Evolutionary conservation across 2,329 filamentous ascomycete species (phyloP), one percentile per base, ranked within the genome.

Genomic region (Scortechinia acanthostroma): DNA sequence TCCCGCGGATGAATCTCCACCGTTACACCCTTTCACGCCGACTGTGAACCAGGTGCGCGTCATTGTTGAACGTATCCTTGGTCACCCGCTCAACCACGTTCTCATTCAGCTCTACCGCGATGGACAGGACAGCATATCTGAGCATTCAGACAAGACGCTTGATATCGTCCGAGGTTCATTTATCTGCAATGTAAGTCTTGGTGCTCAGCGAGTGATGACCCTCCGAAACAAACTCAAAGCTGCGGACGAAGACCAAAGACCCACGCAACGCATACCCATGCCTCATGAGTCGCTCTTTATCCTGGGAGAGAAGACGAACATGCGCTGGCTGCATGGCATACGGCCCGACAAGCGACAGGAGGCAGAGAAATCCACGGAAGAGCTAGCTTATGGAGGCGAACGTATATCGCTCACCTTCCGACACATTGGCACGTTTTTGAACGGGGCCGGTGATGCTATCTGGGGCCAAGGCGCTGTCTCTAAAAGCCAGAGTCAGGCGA

Each of bases 131-230:
- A 76, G 74, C 52, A 86, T 86, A 46, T 82, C 77, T 0, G 81
- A 86, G 53, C 81, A 86, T 55, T 80, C 77, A 0, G 81, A 86
- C 56, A 86, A 86, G 56, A 84, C 80, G 0, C 65, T 86, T 3
- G 81, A 86, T 53, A 83, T 86, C 43, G 72, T 73, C 2, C 73
- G 70, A 21, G 75, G 69, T 3, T 82, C 77, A 3, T 76, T 63
- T 3, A 83, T 86, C 46, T 78, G 82, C 49, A 86, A 85, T 51
- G 72, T 83, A 35, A 83, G 77, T 46, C 69, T 86, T 43, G 81
- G 81, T 2, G 80, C 80, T 0, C 75, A 83, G 57, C 67, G 81
- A 22, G 77, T 73, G 1, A 84, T 86, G 80, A 69, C 74, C 1
- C 63, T 86, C 4, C 71, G 81, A 4, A 79, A 72, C 5, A 80